These are phyloP conservation scores for Thecaphora frezii DNA, from an alignment of 1,284 basidiomycete species.

Conservation along the genomic window DNA sequence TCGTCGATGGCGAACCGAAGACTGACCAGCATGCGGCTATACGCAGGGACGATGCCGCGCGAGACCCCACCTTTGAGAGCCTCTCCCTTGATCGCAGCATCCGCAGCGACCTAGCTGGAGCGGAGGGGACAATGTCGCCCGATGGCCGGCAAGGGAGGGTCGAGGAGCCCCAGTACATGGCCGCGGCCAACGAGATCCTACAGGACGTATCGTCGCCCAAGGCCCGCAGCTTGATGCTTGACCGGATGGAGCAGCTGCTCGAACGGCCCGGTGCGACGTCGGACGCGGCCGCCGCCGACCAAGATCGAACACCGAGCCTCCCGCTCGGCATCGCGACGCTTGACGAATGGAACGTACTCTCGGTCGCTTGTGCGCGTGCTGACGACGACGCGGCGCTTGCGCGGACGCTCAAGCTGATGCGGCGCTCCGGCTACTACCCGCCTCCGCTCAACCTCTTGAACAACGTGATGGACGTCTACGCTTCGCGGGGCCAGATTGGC, in stretches of 20 bases:
- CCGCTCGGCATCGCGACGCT: slow-evolving; percentile 28
- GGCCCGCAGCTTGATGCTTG: slow-evolving; percentile 21
- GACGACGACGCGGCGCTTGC: slow-evolving; percentile 15
- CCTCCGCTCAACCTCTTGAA: slow-evolving; percentile 45
- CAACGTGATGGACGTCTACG: slow-evolving; percentile 64
- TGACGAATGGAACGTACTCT: slow-evolving; percentile 45
- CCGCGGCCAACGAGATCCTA: slow-evolving; percentile 21
- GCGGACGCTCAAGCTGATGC: slow-evolving; percentile 27
- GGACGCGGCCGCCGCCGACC: background rate
- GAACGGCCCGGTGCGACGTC: background rate
- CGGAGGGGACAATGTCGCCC: background rate
- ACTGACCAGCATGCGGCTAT: background rate
- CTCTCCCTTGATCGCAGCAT: slow-evolving; percentile 12
- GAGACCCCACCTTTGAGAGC: slow-evolving; percentile 4
- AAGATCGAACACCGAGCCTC: background rate
- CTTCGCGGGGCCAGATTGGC: slow-evolving; percentile 63
- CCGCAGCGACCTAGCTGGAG: background rate
- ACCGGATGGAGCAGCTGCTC: slow-evolving; percentile 21
- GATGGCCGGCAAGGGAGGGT: too few relatives aligned
- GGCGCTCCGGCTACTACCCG: slow-evolving; percentile 15
- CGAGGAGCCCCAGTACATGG: background rate
- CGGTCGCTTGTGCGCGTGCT: slow-evolving; percentile 30
- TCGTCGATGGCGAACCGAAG: background rate
- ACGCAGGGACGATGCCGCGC: background rate
- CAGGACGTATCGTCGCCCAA: slow-evolving; percentile 12